Evolutionary conservation across 1,284 basidiomycete species (phyloP), one percentile per base, ranked within the genome.

Genomic region (Marasmius fiardii): DNA sequence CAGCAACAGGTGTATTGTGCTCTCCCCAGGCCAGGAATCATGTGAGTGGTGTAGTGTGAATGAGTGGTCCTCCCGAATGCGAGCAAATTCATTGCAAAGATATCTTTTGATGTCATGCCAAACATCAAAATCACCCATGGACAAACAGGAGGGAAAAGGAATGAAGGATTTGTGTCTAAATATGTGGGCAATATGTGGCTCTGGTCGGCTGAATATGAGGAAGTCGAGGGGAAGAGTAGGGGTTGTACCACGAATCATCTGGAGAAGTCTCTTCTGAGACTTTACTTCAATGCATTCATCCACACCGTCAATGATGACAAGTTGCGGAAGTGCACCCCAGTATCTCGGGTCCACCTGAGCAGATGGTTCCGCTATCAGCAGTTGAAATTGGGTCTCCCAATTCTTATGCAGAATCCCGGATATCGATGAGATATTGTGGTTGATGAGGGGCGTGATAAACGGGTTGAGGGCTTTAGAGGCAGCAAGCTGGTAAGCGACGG

Each of bases 251-350:
- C 14, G 24, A 8, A 49, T 49, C 24, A 33, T 33, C 14, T 8
- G 23, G n/a, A 49, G 31, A 8, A 49, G 47, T n/a, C 47, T 26
- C 47, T 33, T 31, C 31, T 49, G 47, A 26, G 47, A 49, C 14
- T 23, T 11, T 14, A 49, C 5, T 16, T 49, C 47, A 16, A 49
- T 20, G 5, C 23, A 49, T 33, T 49, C 47, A 20, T 49, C 47
- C 4, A 49, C 26, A n/a, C 47, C 47, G 7, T 49, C 47, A 20
- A 49, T 49, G 47, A 49, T 31, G 26, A 49, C 31, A 31, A 49
- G 47, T 18, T 20, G 24, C 12, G n/a, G 24, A 16, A 49, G 47
- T 12, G 2, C 1, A 8, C 1, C 24, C 47, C 47, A 49, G 3
- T 49, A 12, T 20, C 3, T 7, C n/a, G 47, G 14, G 33, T 49